phyloP scores from a whole-genome alignment of 495 filamentous ascomycete species.

The Lasiosphaeris hirsuta region DNA sequence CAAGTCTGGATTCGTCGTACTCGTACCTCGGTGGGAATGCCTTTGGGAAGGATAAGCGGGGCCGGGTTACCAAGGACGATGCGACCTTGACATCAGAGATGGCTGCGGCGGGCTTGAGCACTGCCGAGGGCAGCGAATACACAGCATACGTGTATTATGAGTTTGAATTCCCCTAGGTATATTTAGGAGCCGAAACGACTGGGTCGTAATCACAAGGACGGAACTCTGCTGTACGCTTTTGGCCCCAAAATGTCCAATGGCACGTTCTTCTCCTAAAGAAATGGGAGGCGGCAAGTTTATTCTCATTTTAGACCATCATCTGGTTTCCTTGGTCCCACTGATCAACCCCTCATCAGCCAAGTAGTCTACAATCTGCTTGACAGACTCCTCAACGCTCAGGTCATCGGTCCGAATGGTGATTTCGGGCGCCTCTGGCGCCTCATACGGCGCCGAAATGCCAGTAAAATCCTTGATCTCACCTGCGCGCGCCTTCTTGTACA shows the following conservation, averaged over 20 bases:
- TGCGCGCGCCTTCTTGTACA: constrained; percentile 93
- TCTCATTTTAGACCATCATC: constrained; percentile 18
- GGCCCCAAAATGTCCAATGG: background rate
- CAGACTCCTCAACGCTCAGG: constrained; percentile 78
- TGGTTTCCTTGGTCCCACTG: constrained; percentile 31
- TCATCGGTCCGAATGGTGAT: constrained; percentile 76
- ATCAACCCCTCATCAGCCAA: constrained; percentile 55
- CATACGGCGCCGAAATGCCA: constrained; percentile 89
- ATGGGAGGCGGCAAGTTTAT: background rate
- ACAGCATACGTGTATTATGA: constrained; percentile 97
- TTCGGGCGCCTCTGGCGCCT: constrained; percentile 82
- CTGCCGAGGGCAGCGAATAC: constrained; percentile 76
- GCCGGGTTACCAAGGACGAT: constrained; percentile 84
- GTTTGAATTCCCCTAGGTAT: constrained; percentile 62
- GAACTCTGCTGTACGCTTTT: background rate
- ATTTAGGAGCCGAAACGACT: too few relatives aligned
- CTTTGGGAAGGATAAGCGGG: constrained; percentile 91
- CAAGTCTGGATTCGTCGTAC: constrained; percentile 77
- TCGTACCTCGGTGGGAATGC: constrained; percentile 94
- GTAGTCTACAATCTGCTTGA: constrained; percentile 76
- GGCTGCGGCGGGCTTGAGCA: constrained; percentile 59
- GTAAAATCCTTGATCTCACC: constrained; percentile 97
- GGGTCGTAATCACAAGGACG: too few relatives aligned
- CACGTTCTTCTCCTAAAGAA: background rate
- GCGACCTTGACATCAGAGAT: constrained; percentile 70